phyloP scores from a whole-genome alignment of 2,329 filamentous ascomycete genomes.

The Botrytis sinoallii region DNA sequence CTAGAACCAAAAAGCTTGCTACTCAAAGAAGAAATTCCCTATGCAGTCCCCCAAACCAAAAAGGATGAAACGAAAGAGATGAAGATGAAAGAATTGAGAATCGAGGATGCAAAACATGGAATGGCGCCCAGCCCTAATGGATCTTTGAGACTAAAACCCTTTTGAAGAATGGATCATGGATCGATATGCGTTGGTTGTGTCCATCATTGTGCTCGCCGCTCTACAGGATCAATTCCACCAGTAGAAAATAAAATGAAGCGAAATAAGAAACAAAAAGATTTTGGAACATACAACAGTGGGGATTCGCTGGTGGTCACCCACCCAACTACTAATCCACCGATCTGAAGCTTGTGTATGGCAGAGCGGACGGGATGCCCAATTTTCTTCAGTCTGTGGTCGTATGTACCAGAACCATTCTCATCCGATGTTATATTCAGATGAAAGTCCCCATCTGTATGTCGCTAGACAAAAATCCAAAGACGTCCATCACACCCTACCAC shows the following conservation, averaged over 20 bases:
- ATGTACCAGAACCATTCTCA: conserved; percentile 13
- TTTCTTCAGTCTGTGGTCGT: conserved; percentile 34
- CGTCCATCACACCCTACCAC: neutral
- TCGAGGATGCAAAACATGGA: neutral
- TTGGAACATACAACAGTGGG: conserved; percentile 6
- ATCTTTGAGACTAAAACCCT: neutral
- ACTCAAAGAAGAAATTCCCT: neutral
- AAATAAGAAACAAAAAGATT: neutral
- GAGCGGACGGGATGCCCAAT: conserved; percentile 36
- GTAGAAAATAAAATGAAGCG: neutral
- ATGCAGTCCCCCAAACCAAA: neutral
- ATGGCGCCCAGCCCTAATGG: neutral
- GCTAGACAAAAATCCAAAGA: neutral
- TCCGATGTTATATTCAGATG: neutral
- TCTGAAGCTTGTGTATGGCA: conserved; percentile 35
- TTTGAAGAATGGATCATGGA: neutral
- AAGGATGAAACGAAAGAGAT: neutral
- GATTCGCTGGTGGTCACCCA: conserved; percentile 32
- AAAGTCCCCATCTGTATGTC: neutral
- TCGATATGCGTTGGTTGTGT: neutral
- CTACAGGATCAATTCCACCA: neutral
- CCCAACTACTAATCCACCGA: conserved; percentile 36
- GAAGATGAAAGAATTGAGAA: neutral
- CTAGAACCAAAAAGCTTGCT: neutral
- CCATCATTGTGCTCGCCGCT: neutral